Evolutionary conservation across 1,284 basidiomycete genomes (phyloP), one percentile per base, ranked within the genome.

Genomic region (Cronartium quercuum): DNA sequence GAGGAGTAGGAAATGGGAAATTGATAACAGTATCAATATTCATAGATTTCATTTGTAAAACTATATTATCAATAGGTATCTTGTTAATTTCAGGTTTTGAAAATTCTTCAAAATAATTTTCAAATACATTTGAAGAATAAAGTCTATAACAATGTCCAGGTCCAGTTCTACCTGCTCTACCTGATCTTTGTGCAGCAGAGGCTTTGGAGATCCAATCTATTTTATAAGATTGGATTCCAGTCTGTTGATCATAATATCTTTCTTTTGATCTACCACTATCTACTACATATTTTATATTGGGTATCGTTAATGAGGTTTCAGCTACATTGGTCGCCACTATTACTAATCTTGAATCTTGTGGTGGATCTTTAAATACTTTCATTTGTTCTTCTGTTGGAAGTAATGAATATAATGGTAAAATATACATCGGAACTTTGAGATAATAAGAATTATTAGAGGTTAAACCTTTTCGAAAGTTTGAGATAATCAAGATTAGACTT

Each of bases 21-120:
- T 98, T 97, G 79, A 91, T 86, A 29, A 98, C 93, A 0, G 92
- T 87, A 80, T 98, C 94, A 76, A 99, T 94, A 81, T 97, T 93
- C 94, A 99, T 98, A 81, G 89, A 90, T 85, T 99, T 98, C 96
- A 99, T 98, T 83, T 97, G 93, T 42, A 98, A 85, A 12, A 98
- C 92, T 34, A 98, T 88, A 0, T 94, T 94, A 79, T 98, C 96
- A 79, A 98, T 95, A 0, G 96, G 95, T 84, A 92, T 94, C 37
- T 95, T 89, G 60, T 94, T 85, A 77, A 98, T 96, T 82, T 99
- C 96, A 1, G 96, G 95, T 76, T 88, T 84, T 0, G 91, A 87
- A 82, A 96, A 96, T 76, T 88, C 83, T 37, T 90, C 88, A 81
- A 98, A 96, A 82, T 95, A 89, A 79, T 95, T 89, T 81, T 98